A percentile compares a stretch with the other conserved stretches of the same genome.
phyloP scores from a whole-genome alignment of 805 yeast genomes.

The Candida morakotiae region DNA sequence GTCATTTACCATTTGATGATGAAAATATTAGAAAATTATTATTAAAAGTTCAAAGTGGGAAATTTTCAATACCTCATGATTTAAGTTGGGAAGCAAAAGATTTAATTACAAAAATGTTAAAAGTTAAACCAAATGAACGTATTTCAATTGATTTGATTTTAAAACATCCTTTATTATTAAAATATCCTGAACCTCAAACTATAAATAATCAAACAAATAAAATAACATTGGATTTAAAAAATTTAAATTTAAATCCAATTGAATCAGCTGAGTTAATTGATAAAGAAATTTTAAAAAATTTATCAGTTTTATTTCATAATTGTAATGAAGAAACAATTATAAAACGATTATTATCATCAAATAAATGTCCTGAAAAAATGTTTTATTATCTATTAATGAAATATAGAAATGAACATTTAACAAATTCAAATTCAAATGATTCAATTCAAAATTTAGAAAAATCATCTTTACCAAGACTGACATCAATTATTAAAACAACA shows the following conservation, averaged over 20 bases:
- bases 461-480: constrained; percentile 35
- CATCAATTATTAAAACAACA: constrained; percentile 39
- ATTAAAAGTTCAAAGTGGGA: constrained; percentile 87
- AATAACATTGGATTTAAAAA: constrained; percentile 13
- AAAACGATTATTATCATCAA: constrained; percentile 48
- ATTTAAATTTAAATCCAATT: constrained; percentile 29
- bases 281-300: constrained; percentile 66
- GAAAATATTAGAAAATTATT: constrained; percentile 86
- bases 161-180: constrained; percentile 74
- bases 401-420: constrained; percentile 65
- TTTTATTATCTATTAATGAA: constrained; percentile 71
- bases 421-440: constrained; percentile 16
- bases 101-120: constrained; percentile 73
- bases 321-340: constrained; percentile 53
- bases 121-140: constrained; percentile 76
- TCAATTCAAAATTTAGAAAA: constrained; percentile 21
- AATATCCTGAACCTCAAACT: constrained; percentile 52
- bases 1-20: constrained; percentile 95
- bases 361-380: constrained; percentile 72
- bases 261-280: constrained; percentile 53
- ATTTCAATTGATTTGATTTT: constrained; percentile 75
- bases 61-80: constrained; percentile 75
- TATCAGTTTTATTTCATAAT: constrained; percentile 81
- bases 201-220: constrained; percentile 9
- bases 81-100: constrained; percentile 84